Conservation (phyloP, 805 yeast genomes). For the Starmerella roubikii region DNA sequence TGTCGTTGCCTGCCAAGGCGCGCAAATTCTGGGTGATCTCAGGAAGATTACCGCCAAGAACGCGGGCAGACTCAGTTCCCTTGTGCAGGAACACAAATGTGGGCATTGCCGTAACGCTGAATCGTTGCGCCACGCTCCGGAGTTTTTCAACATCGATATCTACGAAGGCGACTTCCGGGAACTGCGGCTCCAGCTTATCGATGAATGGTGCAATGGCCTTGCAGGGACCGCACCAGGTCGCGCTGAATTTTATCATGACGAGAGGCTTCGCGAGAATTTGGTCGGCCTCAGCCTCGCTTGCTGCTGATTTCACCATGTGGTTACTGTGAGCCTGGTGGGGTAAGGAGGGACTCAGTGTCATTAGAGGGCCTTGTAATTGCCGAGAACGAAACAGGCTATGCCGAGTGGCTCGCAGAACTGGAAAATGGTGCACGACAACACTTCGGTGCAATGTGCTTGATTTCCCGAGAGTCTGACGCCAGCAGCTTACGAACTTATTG, state of each 20-base stretch:
- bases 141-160: constrained; percentile 85
- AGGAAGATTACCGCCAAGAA: constrained; percentile 23
- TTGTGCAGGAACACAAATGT: constrained; percentile 60
- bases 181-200: constrained; percentile 58
- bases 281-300: constrained; percentile 4
- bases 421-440: too few species aligned
- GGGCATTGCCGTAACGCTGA: constrained; percentile 51
- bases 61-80: constrained; percentile 52
- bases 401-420: too few species aligned
- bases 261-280: constrained; percentile 4
- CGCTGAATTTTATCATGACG: constrained; percentile 68
- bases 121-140: constrained; percentile 51
- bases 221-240: constrained; percentile 97
- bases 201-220: constrained; percentile 89
- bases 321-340: too few species aligned
- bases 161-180: constrained; percentile 46
- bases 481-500: too few species aligned
- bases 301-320: constrained; percentile 10
- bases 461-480: too few species aligned
- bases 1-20: too few species aligned
- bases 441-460: too few species aligned
- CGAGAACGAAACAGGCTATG: too few species aligned
- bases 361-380: too few species aligned
- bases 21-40: constrained; percentile 9
- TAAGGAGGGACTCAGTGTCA: too few species aligned